These are phyloP conservation scores for Globisporangium iwayamae DNA, from an alignment of 352 stramenopile genomes.

Conservation along the genomic window DNA sequence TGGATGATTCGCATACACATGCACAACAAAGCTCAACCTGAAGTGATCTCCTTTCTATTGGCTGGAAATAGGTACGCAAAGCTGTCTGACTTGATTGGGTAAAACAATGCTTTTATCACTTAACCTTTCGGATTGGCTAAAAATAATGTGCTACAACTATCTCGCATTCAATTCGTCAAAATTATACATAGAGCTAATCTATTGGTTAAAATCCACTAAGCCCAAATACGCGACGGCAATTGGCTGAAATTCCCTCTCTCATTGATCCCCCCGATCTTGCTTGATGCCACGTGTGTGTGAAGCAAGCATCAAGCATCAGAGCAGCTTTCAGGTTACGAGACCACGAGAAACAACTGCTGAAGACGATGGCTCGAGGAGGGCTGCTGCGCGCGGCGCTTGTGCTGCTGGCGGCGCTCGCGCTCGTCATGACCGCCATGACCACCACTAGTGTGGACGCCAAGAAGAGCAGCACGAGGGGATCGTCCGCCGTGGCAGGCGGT, in stretches of 20 bases:
- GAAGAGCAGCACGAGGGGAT: slow-evolving; percentile 35
- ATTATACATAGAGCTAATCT: too few species aligned
- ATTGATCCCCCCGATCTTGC: not conserved
- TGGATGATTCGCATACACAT: slow-evolving; percentile 10
- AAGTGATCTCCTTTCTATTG: too few species aligned
- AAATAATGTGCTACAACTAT: too few species aligned
- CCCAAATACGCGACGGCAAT: too few species aligned
- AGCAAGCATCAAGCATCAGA: slow-evolving; percentile 1
- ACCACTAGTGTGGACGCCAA: slow-evolving; percentile 28
- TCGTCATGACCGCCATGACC: slow-evolving; percentile 27
- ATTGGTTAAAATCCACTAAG: too few species aligned
- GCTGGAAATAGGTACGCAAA: too few species aligned
- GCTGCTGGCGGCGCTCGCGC: slow-evolving; percentile 32
- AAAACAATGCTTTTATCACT: too few species aligned
- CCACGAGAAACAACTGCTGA: not conserved
- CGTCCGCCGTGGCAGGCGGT: slow-evolving; percentile 23
- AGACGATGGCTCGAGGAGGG: slow-evolving; percentile 1
- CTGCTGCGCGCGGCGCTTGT: slow-evolving; percentile 22
- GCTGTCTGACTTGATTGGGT: too few species aligned
- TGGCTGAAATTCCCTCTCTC: too few species aligned
- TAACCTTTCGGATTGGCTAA: too few species aligned
- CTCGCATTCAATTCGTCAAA: too few species aligned
- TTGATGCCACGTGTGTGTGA: slow-evolving; percentile 5
- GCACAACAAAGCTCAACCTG: not conserved
- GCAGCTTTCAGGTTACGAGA: not conserved